Base-by-base conservation (phyloP, 164 flowering plant species). In the Tetracentron sinense region DNA sequence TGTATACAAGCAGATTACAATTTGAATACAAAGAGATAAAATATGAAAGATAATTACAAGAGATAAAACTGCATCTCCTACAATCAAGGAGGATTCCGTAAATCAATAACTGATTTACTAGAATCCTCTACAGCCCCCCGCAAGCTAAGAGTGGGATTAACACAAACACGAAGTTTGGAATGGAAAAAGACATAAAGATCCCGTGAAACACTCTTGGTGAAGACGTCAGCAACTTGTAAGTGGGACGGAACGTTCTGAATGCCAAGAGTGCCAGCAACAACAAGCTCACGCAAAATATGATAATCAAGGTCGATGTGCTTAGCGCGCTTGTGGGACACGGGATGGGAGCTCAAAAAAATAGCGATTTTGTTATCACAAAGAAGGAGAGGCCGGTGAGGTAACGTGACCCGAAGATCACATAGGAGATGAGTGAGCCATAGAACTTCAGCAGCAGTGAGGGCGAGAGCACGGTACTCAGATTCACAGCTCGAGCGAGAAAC, bases 61-160 rank as follows among this genome's bases (percentile, higher is more conserved):
- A 8, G 6, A 33, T 4, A 33, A 8, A 4, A n/a, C n/a, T n/a
- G n/a, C n/a, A n/a, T n/a, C n/a, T n/a, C n/a, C n/a, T n/a, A n/a
- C n/a, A n/a, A n/a, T n/a, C n/a, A n/a, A n/a, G n/a, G n/a, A n/a
- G n/a, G n/a, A n/a, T n/a, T n/a, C n/a, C n/a, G n/a, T n/a, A n/a
- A n/a, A n/a, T n/a, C n/a, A n/a, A n/a, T n/a, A n/a, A n/a, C n/a
- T n/a, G n/a, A n/a, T n/a, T n/a, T n/a, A n/a, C n/a, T n/a, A n/a
- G n/a, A n/a, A 56, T 56, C 21, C 59, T 56, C 42, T 42, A 44
- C 46, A 27, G n/a, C 69, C 48, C 63, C 56, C 47, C 33, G 17
- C 63, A 66, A 66, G 63, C 58, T 50, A 22, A 59, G 64, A 25
- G 28, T 47, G 38, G 51, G 69, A 58, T 65, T 56, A n/a, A 51